Evolutionary conservation across 2,329 filamentous ascomycete species (phyloP).

Genomic region (Fusarium multiceps): DNA sequence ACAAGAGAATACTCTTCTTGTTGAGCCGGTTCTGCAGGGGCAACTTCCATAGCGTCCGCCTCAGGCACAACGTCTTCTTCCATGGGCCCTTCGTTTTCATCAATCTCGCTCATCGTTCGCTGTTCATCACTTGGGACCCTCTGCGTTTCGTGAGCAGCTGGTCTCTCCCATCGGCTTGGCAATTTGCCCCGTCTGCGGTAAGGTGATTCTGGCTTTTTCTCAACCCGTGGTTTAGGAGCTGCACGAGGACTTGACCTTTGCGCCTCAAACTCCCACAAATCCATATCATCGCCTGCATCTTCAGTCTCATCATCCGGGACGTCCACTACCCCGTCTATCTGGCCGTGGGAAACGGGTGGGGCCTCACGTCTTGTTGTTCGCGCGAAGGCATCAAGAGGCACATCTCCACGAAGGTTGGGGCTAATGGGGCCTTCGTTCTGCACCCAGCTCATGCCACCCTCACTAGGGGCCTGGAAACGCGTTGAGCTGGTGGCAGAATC

Average conservation of each 20-base stretch:
- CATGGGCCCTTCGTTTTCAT: neutral
- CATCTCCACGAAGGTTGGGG: conserved; percentile 51
- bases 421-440: conserved; percentile 53
- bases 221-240: conserved; percentile 47
- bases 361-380: neutral
- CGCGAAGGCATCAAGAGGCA: conserved; percentile 48
- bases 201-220: conserved; percentile 38
- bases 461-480: conserved; percentile 47
- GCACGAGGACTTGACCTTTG: conserved; percentile 57
- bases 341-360: conserved; percentile 9
- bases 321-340: conserved; percentile 29
- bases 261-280: conserved; percentile 70
- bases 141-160: conserved; percentile 38
- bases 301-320: conserved; percentile 35
- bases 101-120: neutral
- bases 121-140: neutral
- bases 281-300: conserved; percentile 56
- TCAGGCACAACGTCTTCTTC: conserved; percentile 16
- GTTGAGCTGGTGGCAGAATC: conserved; percentile 51
- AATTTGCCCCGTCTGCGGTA: conserved; percentile 42
- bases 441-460: conserved; percentile 59
- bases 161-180: conserved; percentile 56
- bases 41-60: conserved; percentile 24
- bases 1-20: conserved; percentile 60
- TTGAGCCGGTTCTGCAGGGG: conserved; percentile 35